These are phyloP conservation scores for Cudoniella acicularis DNA, from an alignment of 495 filamentous ascomycete species.

Conservation along the genomic window DNA sequence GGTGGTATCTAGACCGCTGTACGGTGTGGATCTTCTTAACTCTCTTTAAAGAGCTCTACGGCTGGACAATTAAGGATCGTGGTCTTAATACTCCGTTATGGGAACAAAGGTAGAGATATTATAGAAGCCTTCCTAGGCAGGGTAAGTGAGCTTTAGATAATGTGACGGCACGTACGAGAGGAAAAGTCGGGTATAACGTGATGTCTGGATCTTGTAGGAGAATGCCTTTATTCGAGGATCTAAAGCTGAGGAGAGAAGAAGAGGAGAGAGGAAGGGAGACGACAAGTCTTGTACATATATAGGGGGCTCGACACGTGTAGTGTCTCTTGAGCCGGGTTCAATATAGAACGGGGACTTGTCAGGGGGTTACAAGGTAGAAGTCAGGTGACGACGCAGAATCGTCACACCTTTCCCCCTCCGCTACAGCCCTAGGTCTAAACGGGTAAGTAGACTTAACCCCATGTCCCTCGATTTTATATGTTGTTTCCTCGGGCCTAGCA, in stretches of 20 bases:
- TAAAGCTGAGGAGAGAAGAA: not conserved
- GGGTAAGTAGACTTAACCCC: not conserved
- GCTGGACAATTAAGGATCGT: too few species aligned
- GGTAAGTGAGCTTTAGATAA: too few species aligned
- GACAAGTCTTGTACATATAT: not conserved
- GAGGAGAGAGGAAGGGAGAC: not conserved
- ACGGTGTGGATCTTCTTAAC: too few species aligned
- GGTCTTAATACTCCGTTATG: too few species aligned
- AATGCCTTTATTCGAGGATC: not conserved
- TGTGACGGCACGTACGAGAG: too few species aligned
- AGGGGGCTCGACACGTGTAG: not conserved
- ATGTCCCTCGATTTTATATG: not conserved
- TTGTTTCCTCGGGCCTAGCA: not conserved
- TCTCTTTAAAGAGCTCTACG: too few species aligned
- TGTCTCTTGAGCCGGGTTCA: not conserved
- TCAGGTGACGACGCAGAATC: not conserved
- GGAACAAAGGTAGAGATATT: too few species aligned
- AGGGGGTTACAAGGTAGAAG: not conserved
- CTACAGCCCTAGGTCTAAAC: too few species aligned
- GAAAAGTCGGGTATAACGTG: not conserved
- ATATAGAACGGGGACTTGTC: not conserved
- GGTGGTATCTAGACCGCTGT: too few species aligned
- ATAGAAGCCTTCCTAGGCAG: too few species aligned
- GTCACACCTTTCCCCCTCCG: too few species aligned
- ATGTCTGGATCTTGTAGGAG: not conserved